Evolutionary conservation across 1,284 basidiomycete genomes (phyloP), one percentile per base, ranked within the genome.

Genomic region (Microbotryum saponariae): DNA sequence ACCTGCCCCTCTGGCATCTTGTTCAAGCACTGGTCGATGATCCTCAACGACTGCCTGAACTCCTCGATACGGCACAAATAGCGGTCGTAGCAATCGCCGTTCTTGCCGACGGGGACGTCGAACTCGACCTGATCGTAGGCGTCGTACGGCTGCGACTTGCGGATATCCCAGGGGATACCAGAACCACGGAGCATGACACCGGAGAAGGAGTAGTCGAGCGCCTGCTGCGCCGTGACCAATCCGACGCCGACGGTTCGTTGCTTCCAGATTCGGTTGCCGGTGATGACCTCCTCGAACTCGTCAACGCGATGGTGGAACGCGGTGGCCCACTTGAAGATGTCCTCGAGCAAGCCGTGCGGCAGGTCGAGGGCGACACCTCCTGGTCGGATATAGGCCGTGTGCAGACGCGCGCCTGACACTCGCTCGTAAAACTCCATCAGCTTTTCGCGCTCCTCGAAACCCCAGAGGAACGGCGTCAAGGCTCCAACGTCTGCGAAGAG

Each of bases 341-440:
- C 96, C 71, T 97, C 89, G 47, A 99, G 83, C 44, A 98, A 80
- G 20, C 94, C 94, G 72, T 97, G 93, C 7, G 94, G 94, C 53
- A 98, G 80, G 74, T 99, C 96, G 75, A 93, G 97, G 2, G 96
- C 93, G 54, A 99, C 96, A 73, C 96, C 94, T 68, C 94, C 94
- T 5, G 94, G 96, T 65, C 94, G 89, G 54, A 98, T 86, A 76
- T 97, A 98, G n/a, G 94, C 94, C 7, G 92, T 86, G 75, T 98
- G 94, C 73, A 99, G 82, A 64, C 94, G 91, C 3, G 94, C 94
- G 71, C 94, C 94, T 10, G 93, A 97, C 44, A 98, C 93, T 62
- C 94, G 91, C 78, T 99, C 94, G 78, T 98, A 97, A 79, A 98
- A 98, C 77, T 98, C 94, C 94, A 97, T 97, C 69, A 98, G 85